Conservation (phyloP, 768 basidiomycete genomes). For the Calocybe indica region DNA sequence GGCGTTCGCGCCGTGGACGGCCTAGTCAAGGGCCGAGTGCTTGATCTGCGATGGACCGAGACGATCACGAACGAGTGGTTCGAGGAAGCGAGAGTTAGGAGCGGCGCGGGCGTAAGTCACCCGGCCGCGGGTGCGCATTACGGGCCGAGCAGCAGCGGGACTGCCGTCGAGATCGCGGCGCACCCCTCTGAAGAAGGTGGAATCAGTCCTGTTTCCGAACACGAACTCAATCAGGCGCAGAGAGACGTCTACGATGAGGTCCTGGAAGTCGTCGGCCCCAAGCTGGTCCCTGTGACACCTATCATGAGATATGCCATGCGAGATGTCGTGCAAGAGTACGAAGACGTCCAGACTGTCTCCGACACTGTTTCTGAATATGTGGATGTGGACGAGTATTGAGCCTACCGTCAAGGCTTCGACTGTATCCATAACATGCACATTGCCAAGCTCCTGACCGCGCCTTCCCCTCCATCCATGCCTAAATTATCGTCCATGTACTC, state of each 20-base stretch:
- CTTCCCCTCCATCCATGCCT: too few species aligned
- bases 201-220: conserved; percentile 28
- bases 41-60: conserved; percentile 76
- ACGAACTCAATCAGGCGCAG: conserved; percentile 29
- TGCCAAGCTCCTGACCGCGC: too few species aligned
- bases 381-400: too few species aligned
- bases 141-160: conserved; percentile 32
- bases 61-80: conserved; percentile 51
- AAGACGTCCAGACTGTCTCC: conserved; percentile 67
- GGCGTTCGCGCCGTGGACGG: conserved; percentile 81
- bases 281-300: conserved; percentile 69
- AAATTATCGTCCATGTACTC: too few species aligned
- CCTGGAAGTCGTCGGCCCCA: conserved; percentile 64
- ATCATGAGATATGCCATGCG: conserved; percentile 84
- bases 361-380: conserved; percentile 23
- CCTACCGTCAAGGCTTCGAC: too few species aligned
- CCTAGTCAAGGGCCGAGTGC: conserved; percentile 72
- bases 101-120: conserved; percentile 9
- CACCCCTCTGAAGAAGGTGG: conserved; percentile 18
- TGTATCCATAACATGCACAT: too few species aligned
- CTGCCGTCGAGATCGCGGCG: conserved; percentile 27
- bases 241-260: conserved; percentile 44
- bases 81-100: conserved; percentile 21
- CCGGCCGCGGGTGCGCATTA: conserved; percentile 6
- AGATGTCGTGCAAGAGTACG: conserved; percentile 78